A percentile compares a stretch with the other conserved stretches of the same genome.
These are phyloP conservation scores for Teratosphaeria nubilosa DNA, from an alignment of 2,329 filamentous ascomycete genomes.

Conservation along the genomic window DNA sequence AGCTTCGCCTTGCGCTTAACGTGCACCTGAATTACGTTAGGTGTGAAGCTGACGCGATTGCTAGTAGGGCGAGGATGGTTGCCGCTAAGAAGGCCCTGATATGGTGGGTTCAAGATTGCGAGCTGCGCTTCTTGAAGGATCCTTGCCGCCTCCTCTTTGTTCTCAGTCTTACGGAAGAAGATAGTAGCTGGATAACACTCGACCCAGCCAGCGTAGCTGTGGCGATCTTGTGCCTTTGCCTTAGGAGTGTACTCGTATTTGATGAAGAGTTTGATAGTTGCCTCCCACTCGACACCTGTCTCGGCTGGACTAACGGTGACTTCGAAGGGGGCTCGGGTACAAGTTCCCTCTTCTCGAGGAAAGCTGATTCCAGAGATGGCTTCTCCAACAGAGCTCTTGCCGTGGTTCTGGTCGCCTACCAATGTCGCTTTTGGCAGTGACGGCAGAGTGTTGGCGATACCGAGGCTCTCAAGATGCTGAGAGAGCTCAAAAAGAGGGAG, in stretches of 20 bases:
- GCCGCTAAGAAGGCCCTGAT: not conserved
- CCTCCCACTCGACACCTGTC: conserved; percentile 34
- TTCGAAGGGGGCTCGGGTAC: conserved; percentile 67
- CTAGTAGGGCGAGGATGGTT: conserved; percentile 4
- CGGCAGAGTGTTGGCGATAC: conserved; percentile 57
- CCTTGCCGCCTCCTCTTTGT: conserved; percentile 54
- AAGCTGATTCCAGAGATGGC: conserved; percentile 54
- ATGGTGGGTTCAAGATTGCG: conserved; percentile 60
- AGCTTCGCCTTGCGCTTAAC: conserved; percentile 63
- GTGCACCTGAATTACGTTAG: conserved; percentile 68
- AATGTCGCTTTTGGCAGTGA: conserved; percentile 70
- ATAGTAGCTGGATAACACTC: conserved; percentile 34
- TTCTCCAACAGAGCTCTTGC: conserved; percentile 53
- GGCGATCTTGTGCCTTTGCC: conserved; percentile 31
- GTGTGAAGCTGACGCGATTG: conserved; percentile 59
- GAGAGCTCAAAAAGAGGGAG: conserved; percentile 58
- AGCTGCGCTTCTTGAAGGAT: conserved; percentile 65
- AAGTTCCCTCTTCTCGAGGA: conserved; percentile 60
- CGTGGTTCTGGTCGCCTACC: conserved; percentile 74
- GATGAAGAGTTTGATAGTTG: conserved; percentile 55
- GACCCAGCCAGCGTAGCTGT: conserved; percentile 1
- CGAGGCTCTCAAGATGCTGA: conserved; percentile 59
- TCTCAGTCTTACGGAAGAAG: conserved; percentile 52
- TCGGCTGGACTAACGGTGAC: conserved; percentile 54
- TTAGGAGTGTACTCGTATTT: conserved; percentile 50